Evolutionary conservation across 202 grass and related monocot species (phyloP).

Genomic region (Cymbopogon flexuosus): DNA sequence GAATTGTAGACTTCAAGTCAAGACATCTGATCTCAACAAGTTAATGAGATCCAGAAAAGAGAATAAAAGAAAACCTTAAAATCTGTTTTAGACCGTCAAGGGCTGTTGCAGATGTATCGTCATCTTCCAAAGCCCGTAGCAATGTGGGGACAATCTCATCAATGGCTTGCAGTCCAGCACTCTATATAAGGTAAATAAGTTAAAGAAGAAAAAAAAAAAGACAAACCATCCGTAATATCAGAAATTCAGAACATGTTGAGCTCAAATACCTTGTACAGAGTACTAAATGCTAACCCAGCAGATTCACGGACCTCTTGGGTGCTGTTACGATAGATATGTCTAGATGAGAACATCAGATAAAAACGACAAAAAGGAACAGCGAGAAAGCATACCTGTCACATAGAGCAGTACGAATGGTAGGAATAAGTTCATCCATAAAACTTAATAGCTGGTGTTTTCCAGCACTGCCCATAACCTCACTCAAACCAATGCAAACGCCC

Average conservation of each 20-base stretch:
- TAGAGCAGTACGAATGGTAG: conserved; percentile 93
- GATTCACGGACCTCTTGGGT: conserved; percentile 91
- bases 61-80: conserved; percentile 59
- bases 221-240: conserved; percentile 17
- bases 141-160: conserved; percentile 99
- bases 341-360: conserved; percentile 28
- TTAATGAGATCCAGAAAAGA: conserved; percentile 12
- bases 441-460: conserved; percentile 89
- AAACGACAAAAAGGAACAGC: conserved; percentile 22
- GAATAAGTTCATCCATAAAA: conserved; percentile 94
- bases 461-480: conserved; percentile 94
- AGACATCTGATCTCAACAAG: conserved; percentile 17
- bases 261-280: conserved; percentile 86
- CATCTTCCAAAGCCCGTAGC: conserved; percentile 81
- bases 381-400: conserved; percentile 82
- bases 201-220: not conserved
- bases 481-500: conserved; percentile 98
- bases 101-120: conserved; percentile 83
- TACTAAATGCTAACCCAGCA: conserved; percentile 95
- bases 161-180: conserved; percentile 96
- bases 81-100: conserved; percentile 99
- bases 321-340: conserved; percentile 39
- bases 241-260: conserved; percentile 6
- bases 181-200: conserved; percentile 49
- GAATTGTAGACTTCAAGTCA: not conserved